Evolutionary conservation across 148 eudicot genomes (phyloP).

Genomic region (Nepenthes gracilis): DNA sequence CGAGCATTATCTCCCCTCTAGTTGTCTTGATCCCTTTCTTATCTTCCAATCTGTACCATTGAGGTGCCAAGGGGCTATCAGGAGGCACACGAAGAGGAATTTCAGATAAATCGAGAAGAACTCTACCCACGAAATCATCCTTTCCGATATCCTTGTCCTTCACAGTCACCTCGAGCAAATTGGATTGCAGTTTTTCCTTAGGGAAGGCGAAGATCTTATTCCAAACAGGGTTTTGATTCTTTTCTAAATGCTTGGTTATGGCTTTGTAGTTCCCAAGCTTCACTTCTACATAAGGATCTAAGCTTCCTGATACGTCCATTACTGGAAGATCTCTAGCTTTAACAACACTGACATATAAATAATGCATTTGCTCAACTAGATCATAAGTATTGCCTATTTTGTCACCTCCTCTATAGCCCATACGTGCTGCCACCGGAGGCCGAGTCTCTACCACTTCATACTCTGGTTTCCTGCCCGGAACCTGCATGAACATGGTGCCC

Average conservation of each 20-base stretch:
- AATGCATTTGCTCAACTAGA: conserved; percentile 80
- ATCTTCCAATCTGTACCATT: conserved; percentile 71
- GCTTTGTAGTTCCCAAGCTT: conserved; percentile 88
- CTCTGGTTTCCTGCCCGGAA: conserved; percentile 61
- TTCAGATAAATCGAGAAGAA: conserved; percentile 53
- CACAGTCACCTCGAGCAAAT: conserved; percentile 51
- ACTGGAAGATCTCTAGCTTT: conserved; percentile 86
- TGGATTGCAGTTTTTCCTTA: conserved; percentile 55
- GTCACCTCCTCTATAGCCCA: conserved; percentile 72
- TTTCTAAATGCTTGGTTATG: conserved; percentile 68
- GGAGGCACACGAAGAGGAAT: conserved; percentile 77
- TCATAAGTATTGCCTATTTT: conserved; percentile 73
- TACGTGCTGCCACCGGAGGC: conserved; percentile 81
- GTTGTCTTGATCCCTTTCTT: conserved; percentile 37
- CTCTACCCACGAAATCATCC: conserved; percentile 80
- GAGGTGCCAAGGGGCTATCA: conserved; percentile 93
- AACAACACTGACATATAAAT: conserved; percentile 61
- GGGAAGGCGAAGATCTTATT: conserved; percentile 70
- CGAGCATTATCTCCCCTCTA: conserved; percentile 77
- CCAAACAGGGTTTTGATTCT: conserved; percentile 78
- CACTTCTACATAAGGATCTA: conserved; percentile 94
- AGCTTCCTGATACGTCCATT: conserved; percentile 72
- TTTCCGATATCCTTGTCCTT: conserved; percentile 74
- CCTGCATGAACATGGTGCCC: conserved; percentile 62
- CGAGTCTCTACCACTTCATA: conserved; percentile 69